Conservation (phyloP, 1,284 basidiomycete species). For the Cryptococcus hybrid region DNA sequence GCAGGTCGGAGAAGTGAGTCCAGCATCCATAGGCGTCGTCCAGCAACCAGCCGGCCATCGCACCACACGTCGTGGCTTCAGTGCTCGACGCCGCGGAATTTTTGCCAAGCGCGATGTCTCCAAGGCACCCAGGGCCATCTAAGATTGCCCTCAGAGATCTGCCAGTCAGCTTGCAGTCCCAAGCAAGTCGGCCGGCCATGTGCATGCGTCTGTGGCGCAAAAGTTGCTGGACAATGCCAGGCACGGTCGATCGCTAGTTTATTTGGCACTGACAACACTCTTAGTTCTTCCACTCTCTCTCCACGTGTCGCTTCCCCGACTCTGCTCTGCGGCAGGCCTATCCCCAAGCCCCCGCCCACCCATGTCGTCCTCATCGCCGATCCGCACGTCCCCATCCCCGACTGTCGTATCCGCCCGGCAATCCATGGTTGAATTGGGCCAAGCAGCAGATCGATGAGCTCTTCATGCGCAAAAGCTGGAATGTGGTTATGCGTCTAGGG, state of each 20-base stretch:
- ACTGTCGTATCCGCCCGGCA: constrained; percentile 50
- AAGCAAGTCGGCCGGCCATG: too few relatives aligned
- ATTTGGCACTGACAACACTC: too few relatives aligned
- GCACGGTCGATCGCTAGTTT: too few relatives aligned
- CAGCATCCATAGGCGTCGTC: not conserved
- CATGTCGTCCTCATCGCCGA: constrained; percentile 74
- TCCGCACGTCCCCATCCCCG: constrained; percentile 65
- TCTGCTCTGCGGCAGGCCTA: constrained; percentile 23
- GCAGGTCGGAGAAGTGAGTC: constrained; percentile 44
- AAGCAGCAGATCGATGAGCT: constrained; percentile 62
- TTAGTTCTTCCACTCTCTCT: constrained; percentile 47
- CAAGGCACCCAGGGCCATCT: too few relatives aligned
- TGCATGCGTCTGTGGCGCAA: too few relatives aligned
- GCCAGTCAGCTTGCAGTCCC: too few relatives aligned
- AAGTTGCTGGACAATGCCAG: too few relatives aligned
- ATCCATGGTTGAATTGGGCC: constrained; percentile 47
- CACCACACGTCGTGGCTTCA: too few relatives aligned
- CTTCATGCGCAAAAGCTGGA: constrained; percentile 74
- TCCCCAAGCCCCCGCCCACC: constrained; percentile 47
- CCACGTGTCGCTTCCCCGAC: constrained; percentile 49
- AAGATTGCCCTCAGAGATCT: too few relatives aligned
- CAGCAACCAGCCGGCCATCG: too few relatives aligned
- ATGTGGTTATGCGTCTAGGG: constrained; percentile 57
- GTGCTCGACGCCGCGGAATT: too few relatives aligned
- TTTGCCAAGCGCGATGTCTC: too few relatives aligned